Conservation (phyloP, 2,329 filamentous ascomycete species). For the Teratosphaeria destructans region DNA sequence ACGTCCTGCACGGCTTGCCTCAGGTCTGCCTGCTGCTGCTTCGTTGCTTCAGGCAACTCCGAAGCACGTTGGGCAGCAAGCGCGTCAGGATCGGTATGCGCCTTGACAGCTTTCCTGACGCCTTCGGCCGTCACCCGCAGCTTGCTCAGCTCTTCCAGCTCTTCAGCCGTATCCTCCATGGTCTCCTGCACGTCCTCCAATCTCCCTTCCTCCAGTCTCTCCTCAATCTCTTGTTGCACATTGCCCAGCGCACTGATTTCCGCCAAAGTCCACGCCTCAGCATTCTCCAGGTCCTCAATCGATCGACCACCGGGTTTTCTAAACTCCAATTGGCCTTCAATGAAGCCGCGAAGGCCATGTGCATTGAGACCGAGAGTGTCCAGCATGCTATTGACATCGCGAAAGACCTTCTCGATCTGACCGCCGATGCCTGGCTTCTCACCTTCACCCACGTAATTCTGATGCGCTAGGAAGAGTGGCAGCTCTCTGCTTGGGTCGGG, state of each 20-base stretch:
- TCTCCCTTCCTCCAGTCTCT: constrained; percentile 56
- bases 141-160: constrained; percentile 60
- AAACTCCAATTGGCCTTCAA: constrained; percentile 55
- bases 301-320: constrained; percentile 38
- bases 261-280: constrained; percentile 57
- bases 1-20: constrained; percentile 65
- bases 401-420: constrained; percentile 48
- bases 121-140: constrained; percentile 69
- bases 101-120: constrained; percentile 63
- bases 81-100: constrained; percentile 57
- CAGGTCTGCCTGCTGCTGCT: constrained; percentile 72
- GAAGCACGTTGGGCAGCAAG: constrained; percentile 55
- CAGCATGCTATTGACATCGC: constrained; percentile 87
- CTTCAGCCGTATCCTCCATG: constrained; percentile 51
- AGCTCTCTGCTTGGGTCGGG: constrained; percentile 49
- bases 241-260: constrained; percentile 60
- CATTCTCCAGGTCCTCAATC: constrained; percentile 49
- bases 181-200: constrained; percentile 60
- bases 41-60: constrained; percentile 75
- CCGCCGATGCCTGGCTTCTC: constrained; percentile 34
- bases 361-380: constrained; percentile 84
- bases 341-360: constrained; percentile 49
- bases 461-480: constrained; percentile 55
- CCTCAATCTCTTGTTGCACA: constrained; percentile 44
- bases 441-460: constrained; percentile 32